Evolutionary conservation across 345 rosid species (phyloP), one percentile per base, ranked within the genome.

Genomic region (Mangifera indica): DNA sequence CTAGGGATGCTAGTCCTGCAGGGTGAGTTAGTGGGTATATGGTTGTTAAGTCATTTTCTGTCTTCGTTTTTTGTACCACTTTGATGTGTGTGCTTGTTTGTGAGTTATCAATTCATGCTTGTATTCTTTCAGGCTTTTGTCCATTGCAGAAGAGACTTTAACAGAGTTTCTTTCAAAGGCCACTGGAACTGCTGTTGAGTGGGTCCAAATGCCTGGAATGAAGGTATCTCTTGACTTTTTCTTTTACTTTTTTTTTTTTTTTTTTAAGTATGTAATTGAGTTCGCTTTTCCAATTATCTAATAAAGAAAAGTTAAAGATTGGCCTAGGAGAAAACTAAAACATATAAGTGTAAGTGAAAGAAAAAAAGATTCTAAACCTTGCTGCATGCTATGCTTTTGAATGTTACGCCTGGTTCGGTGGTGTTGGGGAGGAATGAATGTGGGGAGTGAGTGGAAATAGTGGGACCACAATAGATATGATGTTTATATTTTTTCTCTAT

Each of bases 201-300:
- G 99, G 99, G 93, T 96, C 81, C 99, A 96, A 87, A 96, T 93
- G 97, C 99, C 98, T 89, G 98, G 99, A 93, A 96, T 93, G 99
- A 96, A 96, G 99, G 99, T 90, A 85, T 62, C 52, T 77, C 56
- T 46, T 37, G 29, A 44, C 63, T 46, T 56, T 71, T 72, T 65
- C 74, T 52, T 37, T 65, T 66, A 63, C 10, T 40, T 65, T 74
- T 48, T 64, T 1, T 59, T 52, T 10, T 45, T 9, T 29, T 67
- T 48, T 29, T 20, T 18, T 20, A 9, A 37, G n/a, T 45, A 21
- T 34, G 48, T 45, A 40, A n/a, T 51, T 46, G n/a, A 34, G 3
- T 46, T 26, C 14, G 7, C 25, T 57, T 58, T n/a, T 40, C 15
- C 21, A 18, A 1, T 57, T 61, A 34, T 51, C 11, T 10, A 18